Percentiles rank a stretch among this genome's conserved stretches.
Evolutionary conservation across 2,329 filamentous ascomycete species (phyloP).

Genomic region (Fusarium begoniae): DNA sequence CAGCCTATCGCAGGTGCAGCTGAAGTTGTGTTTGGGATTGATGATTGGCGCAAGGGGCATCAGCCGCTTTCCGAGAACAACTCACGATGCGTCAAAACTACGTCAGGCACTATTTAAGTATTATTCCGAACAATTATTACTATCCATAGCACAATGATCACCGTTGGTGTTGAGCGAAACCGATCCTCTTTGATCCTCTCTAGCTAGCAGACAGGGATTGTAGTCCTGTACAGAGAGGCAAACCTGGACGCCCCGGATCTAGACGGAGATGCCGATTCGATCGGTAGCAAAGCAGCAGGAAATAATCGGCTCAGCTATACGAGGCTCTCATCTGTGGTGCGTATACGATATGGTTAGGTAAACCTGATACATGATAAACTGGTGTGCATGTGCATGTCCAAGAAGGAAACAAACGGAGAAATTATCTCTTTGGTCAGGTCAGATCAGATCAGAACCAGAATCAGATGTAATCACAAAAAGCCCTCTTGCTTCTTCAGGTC

Average conservation of each 20-base stretch:
- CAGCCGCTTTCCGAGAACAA: slow-evolving; percentile 32
- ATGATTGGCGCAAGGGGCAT: slow-evolving; percentile 22
- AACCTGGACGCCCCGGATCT: slow-evolving; percentile 3
- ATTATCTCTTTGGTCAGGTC: background rate
- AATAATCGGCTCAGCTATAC: slow-evolving; percentile 22
- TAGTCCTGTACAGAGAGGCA: background rate
- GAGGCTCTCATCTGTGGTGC: slow-evolving; percentile 20
- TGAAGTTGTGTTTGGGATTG: background rate
- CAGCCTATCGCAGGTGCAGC: slow-evolving; percentile 1
- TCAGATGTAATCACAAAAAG: background rate
- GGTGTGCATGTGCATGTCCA: background rate
- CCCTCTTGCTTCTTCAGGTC: slow-evolving; percentile 12
- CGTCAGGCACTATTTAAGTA: slow-evolving; percentile 12
- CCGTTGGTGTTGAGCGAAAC: background rate
- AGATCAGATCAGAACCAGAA: background rate
- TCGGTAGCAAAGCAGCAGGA: background rate
- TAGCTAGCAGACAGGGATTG: background rate
- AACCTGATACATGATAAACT: background rate
- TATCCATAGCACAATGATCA: background rate
- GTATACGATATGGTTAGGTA: background rate
- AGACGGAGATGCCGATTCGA: slow-evolving; percentile 29
- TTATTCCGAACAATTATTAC: background rate
- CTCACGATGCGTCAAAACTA: slow-evolving; percentile 32
- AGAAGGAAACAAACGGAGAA: background rate
- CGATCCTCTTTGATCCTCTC: background rate